Percentiles rank a stretch among this genome's conserved stretches.
phyloP scores from a whole-genome alignment of 2,329 filamentous ascomycete genomes.

The Pseudogymnoascus sp. region DNA sequence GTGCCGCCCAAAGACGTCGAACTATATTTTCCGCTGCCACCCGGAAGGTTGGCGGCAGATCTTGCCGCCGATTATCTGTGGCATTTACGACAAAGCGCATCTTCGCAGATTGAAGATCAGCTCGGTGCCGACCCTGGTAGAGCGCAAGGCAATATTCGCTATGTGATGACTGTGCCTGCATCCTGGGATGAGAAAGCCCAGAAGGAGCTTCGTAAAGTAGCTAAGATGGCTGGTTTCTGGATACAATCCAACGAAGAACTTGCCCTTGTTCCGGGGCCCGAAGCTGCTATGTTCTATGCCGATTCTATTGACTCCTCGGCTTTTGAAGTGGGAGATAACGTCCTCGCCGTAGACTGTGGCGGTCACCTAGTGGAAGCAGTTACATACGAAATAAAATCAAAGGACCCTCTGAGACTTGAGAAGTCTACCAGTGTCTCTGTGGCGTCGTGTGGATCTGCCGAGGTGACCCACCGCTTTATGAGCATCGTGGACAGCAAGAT shows the following conservation, averaged over 20 bases:
- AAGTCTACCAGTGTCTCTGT: neutral
- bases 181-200: neutral
- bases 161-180: neutral
- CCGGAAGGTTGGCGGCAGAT: neutral
- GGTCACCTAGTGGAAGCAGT: neutral
- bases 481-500: neutral
- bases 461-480: neutral
- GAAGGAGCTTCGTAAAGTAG: neutral
- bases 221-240: neutral
- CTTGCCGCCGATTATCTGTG: neutral
- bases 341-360: neutral
- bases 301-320: neutral
- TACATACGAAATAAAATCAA: neutral
- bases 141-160: neutral
- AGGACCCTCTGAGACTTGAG: neutral
- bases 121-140: neutral
- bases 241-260: neutral
- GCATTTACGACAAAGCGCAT: neutral
- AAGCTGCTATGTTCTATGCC: neutral
- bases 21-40: neutral
- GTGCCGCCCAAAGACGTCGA: neutral
- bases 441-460: neutral
- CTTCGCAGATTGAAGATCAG: neutral
- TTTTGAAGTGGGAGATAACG: neutral
- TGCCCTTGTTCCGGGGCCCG: neutral